Evolutionary conservation across 495 filamentous ascomycete genomes (phyloP).

Genomic region (Filosporella fistucella): DNA sequence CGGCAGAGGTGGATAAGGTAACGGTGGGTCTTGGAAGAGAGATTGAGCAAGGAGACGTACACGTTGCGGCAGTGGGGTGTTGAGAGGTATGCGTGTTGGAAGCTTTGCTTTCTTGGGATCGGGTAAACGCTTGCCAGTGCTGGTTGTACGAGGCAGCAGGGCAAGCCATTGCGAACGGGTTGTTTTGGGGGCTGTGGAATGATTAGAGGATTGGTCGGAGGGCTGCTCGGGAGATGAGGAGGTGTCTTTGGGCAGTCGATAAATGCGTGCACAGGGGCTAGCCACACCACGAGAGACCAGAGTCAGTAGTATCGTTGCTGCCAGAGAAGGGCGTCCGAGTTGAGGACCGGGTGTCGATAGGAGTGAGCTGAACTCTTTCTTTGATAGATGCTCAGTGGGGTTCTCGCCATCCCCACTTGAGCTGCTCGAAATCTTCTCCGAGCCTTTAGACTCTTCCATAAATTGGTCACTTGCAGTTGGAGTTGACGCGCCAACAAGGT

Average conservation of each 20-base stretch:
- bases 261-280: constrained; percentile 61
- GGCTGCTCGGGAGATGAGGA: too few relatives aligned
- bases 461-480: not conserved
- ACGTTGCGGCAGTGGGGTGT: constrained; percentile 17
- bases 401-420: not conserved
- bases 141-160: constrained; percentile 11
- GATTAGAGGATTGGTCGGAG: constrained; percentile 11
- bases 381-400: constrained; percentile 31
- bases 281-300: constrained; percentile 57
- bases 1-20: constrained; percentile 22
- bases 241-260: constrained; percentile 54
- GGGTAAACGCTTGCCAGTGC: constrained; percentile 16
- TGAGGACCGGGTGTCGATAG: constrained; percentile 11
- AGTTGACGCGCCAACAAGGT: constrained; percentile 34
- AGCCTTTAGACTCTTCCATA: constrained; percentile 4
- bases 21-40: constrained; percentile 32
- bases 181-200: not conserved
- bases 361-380: constrained; percentile 20
- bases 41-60: constrained; percentile 40
- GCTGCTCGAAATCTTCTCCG: not conserved
- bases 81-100: constrained; percentile 10
- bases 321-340: not conserved
- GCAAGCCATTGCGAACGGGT: constrained; percentile 15
- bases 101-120: constrained; percentile 9
- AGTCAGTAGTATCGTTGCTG: constrained; percentile 56